Percentiles rank a stretch among this genome's conserved stretches.
These are phyloP conservation scores for Cercospora zeina DNA, from an alignment of 2,329 filamentous ascomycete species.

Conservation along the genomic window DNA sequence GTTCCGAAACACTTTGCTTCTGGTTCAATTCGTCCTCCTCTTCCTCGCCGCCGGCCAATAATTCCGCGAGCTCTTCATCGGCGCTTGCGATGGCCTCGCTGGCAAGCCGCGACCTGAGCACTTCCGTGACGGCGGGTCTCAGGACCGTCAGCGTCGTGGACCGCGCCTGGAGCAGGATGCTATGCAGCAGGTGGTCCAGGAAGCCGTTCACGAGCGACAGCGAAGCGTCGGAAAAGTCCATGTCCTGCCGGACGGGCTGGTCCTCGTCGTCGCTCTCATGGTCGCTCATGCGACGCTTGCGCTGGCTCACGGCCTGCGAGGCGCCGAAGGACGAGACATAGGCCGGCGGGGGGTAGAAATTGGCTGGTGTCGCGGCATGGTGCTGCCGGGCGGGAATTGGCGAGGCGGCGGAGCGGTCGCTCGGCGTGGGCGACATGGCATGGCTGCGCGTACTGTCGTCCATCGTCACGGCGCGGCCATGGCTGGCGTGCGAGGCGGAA, in stretches of 20 bases:
- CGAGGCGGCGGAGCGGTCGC: constrained; percentile 1
- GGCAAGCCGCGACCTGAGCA: constrained; percentile 85
- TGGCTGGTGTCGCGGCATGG: constrained; percentile 27
- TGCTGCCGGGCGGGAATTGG: constrained; percentile 23
- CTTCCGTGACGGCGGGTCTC: constrained; percentile 78
- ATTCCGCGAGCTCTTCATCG: constrained; percentile 83
- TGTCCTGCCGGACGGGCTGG: constrained; percentile 63
- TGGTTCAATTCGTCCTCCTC: constrained; percentile 49
- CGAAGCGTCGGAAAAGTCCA: constrained; percentile 70
- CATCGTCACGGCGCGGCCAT: constrained; percentile 12
- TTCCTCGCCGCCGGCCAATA: constrained; percentile 76
- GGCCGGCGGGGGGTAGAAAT: constrained; percentile 70
- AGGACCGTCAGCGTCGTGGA: constrained; percentile 75
- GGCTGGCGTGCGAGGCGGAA: constrained; percentile 16
- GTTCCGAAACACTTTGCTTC: constrained; percentile 31
- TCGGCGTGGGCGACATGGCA: constrained; percentile 21
- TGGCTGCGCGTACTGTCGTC: constrained; percentile 16
- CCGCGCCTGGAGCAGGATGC: constrained; percentile 76
- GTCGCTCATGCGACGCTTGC: constrained; percentile 64
- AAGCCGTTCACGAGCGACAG: constrained; percentile 84
- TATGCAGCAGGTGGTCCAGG: constrained; percentile 89
- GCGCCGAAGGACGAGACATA: constrained; percentile 89
- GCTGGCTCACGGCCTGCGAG: constrained; percentile 85
- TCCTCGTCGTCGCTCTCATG: constrained; percentile 59
- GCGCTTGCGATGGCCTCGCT: constrained; percentile 79